phyloP scores from a whole-genome alignment of 2,329 filamentous ascomycete genomes.

The Pyrenochaeta sp. region DNA sequence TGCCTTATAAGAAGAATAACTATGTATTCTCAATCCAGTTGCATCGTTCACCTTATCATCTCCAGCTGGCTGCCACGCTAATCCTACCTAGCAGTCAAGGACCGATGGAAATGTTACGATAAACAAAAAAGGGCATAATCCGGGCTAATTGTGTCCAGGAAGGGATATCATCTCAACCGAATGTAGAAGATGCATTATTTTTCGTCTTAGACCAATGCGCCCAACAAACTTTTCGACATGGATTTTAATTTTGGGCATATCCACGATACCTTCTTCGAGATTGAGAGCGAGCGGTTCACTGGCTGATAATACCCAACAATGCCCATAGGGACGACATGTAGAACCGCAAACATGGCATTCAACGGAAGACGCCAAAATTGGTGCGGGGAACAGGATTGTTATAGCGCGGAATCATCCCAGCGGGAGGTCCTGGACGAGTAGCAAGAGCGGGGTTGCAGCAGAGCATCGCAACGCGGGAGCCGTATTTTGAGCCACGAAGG shows the following conservation, averaged over 20 bases:
- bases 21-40: constrained; percentile 32
- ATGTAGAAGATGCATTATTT: constrained; percentile 32
- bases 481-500: constrained; percentile 96
- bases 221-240: constrained; percentile 43
- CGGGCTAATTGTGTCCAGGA: constrained; percentile 32
- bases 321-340: constrained; percentile 32
- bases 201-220: constrained; percentile 43
- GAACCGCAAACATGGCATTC: constrained; percentile 11
- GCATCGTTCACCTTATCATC: constrained; percentile 22
- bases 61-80: constrained; percentile 17
- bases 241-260: constrained; percentile 42
- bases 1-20: constrained; percentile 30
- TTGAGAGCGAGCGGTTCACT: constrained; percentile 37
- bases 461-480: constrained; percentile 97
- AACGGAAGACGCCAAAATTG: constrained; percentile 43
- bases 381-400: constrained; percentile 37
- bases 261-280: constrained; percentile 43
- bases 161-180: constrained; percentile 34
- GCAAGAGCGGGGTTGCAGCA: constrained; percentile 93
- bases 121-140: constrained; percentile 45
- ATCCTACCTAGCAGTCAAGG: constrained; percentile 25
- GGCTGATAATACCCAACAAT: constrained; percentile 41
- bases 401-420: constrained; percentile 61
- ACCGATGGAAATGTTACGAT: constrained; percentile 32
- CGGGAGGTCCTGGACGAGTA: constrained; percentile 86